Percentiles rank a stretch among this genome's conserved stretches.
Conservation (phyloP, 2,329 filamentous ascomycete genomes). For the Neofusicoccum parvum region DNA sequence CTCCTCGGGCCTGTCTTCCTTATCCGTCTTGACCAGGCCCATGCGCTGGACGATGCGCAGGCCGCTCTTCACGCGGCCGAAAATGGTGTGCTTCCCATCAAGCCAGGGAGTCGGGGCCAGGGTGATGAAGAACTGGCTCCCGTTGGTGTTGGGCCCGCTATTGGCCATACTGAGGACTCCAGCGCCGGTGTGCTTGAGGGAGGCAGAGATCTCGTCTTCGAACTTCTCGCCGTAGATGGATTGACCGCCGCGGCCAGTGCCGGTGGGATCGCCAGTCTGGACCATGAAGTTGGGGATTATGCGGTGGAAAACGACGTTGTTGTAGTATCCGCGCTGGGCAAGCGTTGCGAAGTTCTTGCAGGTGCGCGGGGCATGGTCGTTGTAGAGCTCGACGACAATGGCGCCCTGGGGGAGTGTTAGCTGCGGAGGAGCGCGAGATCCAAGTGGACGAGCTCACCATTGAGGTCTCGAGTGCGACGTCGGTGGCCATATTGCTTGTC, state of each 20-base stretch:
- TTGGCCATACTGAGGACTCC: slow-evolving; percentile 98
- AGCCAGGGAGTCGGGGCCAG: slow-evolving; percentile 93
- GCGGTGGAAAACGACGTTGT: slow-evolving; percentile 84
- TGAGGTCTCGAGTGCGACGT: slow-evolving; percentile 79
- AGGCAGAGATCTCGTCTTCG: slow-evolving; percentile 80
- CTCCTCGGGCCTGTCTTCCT: slow-evolving; percentile 78
- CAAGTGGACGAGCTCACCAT: slow-evolving; percentile 60
- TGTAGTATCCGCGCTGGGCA: slow-evolving; percentile 82
- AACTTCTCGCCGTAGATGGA: slow-evolving; percentile 95
- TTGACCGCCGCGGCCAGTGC: slow-evolving; percentile 83
- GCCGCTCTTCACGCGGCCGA: slow-evolving; percentile 83
- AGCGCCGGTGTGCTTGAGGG: slow-evolving; percentile 87
- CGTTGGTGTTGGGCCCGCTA: slow-evolving; percentile 88
- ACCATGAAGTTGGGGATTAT: slow-evolving; percentile 97
- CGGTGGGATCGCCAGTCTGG: slow-evolving; percentile 91
- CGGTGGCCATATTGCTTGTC: slow-evolving; percentile 65
- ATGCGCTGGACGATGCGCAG: slow-evolving; percentile 84
- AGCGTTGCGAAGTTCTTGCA: slow-evolving; percentile 88
- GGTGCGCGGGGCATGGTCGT: slow-evolving; percentile 81
- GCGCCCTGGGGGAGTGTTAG: slow-evolving; percentile 61
- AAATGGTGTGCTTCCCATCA: slow-evolving; percentile 96
- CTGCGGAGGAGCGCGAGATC: slow-evolving; percentile 22
- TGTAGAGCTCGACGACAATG: slow-evolving; percentile 89
- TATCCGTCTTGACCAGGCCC: slow-evolving; percentile 81
- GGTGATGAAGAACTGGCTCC: slow-evolving; percentile 94